Evolutionary conservation across 371 early-diverging fungal genomes (phyloP), one percentile per base, ranked within the genome.

Genomic region (Rhizopus arrhizus): DNA sequence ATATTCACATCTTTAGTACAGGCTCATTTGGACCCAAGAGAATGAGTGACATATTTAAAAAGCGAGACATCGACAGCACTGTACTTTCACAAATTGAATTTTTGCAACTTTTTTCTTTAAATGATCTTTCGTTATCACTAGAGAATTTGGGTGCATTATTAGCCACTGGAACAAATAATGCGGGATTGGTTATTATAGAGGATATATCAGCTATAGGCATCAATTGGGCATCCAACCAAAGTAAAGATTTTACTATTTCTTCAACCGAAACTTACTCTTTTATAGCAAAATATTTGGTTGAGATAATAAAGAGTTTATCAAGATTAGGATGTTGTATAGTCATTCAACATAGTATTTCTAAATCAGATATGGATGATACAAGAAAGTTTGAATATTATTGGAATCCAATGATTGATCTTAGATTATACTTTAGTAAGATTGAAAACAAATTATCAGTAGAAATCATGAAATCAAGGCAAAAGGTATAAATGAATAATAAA

Each of bases 171-270:
- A 31, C 41, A 28, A 22, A 10, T 46, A 28, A 52, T 22, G 45
- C 31, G 4, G 5, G 4, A 28, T 53, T 56, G 28, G 49, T 53
- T 36, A 41, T 57, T 7, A 33, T 45, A 51, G 58, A 45, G 28
- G 46, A 57, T 12, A 9, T 8, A 65, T 98, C 98, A 58, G 90
- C 88, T 92, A 95, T 93, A 35, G 92, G 88, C 13, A 95, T 91
- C 29, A 95, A 79, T 60, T 86, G 81, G 40, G 13, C 13, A 13
- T 38, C 40, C 8, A 38, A 13, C 5, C 11, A 38, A 38, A 38
- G 40, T 38, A 38, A 38, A 8, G 13, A 38, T 38, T 8, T 38
- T 5, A 38, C 13, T 13, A 38, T 5, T 38, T 5, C 13, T 5
- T 38, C 2, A 11, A 38, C 6, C 8, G 8, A 11, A 2, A 38